Conservation (phyloP, 306 rosid genomes). For the Quercus agrifolia region DNA sequence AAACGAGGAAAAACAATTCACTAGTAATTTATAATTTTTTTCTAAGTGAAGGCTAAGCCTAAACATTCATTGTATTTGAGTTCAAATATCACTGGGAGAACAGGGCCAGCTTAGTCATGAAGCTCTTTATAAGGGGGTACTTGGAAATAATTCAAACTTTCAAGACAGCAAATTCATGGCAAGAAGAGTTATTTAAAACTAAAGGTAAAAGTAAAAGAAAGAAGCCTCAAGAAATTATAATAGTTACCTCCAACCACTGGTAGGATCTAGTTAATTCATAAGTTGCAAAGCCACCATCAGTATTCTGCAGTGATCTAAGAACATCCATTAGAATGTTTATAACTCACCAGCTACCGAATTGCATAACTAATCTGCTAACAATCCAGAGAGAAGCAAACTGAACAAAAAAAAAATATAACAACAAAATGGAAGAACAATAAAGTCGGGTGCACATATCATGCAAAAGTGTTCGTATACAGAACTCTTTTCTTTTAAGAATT, state of each 20-base stretch:
- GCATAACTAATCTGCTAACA: background rate
- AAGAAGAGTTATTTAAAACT: background rate
- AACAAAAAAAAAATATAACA: background rate
- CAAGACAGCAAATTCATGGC: background rate
- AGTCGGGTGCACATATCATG: background rate
- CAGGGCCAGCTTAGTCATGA: background rate
- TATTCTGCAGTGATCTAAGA: conserved; percentile 45
- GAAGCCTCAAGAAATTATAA: background rate
- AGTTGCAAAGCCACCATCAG: conserved; percentile 81
- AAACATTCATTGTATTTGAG: background rate
- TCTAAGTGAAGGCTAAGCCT: background rate
- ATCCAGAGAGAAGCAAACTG: background rate
- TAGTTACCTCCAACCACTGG: conserved; percentile 80
- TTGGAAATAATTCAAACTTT: background rate
- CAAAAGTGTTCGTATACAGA: background rate
- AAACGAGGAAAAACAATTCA: background rate
- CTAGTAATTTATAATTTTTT: background rate
- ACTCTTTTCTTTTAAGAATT: background rate
- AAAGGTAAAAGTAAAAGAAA: background rate
- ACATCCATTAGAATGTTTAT: background rate
- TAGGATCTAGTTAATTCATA: conserved; percentile 89
- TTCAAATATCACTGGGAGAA: background rate
- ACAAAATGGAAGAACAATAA: background rate
- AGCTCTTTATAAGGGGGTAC: background rate
- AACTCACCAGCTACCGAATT: background rate